Evolutionary conservation across 1,284 basidiomycete genomes (phyloP).

Genomic region (Boletellus sp.): DNA sequence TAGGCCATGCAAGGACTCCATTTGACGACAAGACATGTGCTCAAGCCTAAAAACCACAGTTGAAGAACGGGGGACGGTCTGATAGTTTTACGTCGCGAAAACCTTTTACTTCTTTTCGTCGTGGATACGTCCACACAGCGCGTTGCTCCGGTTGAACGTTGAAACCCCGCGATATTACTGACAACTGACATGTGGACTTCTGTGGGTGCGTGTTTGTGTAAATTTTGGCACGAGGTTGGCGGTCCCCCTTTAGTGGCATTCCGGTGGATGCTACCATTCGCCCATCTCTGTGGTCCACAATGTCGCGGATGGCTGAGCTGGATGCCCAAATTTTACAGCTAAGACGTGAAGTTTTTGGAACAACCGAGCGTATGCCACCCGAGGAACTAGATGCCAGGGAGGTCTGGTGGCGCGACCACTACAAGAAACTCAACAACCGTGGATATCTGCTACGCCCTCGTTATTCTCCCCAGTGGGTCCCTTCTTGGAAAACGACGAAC

Average conservation of each 20-base stretch:
- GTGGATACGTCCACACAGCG: no score
- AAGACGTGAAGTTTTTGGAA: background rate
- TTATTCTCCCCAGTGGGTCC: conserved; percentile 34
- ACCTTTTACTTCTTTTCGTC: no score
- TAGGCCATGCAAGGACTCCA: no score
- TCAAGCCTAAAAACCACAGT: no score
- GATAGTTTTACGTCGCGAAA: no score
- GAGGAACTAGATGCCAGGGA: background rate
- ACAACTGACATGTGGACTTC: no score
- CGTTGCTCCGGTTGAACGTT: no score
- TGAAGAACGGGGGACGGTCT: no score
- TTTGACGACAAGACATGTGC: no score
- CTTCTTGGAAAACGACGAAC: conserved; percentile 31
- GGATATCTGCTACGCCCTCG: conserved; percentile 29
- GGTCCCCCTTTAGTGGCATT: no score
- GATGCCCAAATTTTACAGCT: background rate
- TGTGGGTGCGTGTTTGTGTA: background rate
- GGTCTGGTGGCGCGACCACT: background rate
- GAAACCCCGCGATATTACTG: no score
- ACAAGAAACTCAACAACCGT: background rate
- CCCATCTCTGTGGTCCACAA: background rate
- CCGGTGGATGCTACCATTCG: no score
- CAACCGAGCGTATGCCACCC: background rate
- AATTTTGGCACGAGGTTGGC: background rate
- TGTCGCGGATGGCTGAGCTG: background rate